Percentiles rank a stretch among this genome's conserved stretches.
Evolutionary conservation across 164 flowering plant genomes (phyloP).

Genomic region (Malania oleifera): DNA sequence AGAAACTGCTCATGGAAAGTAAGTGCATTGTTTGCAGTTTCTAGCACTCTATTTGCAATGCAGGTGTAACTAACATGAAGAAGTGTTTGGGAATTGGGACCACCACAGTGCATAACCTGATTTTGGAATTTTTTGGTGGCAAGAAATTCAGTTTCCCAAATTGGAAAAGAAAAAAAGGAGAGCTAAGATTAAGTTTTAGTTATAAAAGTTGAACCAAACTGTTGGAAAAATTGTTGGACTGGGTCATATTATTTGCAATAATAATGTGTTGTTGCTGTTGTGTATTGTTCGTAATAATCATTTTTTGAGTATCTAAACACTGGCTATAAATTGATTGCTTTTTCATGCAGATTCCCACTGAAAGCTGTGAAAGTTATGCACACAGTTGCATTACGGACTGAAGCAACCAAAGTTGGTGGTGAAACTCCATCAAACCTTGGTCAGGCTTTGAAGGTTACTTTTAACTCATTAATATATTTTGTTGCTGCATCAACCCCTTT

Average conservation of each 20-base stretch:
- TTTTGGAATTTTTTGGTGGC: too few relatives aligned
- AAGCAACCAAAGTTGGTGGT: slow-evolving; percentile 65
- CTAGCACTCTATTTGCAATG: not conserved
- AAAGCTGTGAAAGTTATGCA: slow-evolving; percentile 97
- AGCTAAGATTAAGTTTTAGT: too few relatives aligned
- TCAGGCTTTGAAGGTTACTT: slow-evolving; percentile 76
- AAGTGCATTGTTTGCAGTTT: slow-evolving; percentile 19
- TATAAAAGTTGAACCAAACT: too few relatives aligned
- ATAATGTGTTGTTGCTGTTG: too few relatives aligned
- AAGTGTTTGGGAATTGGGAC: not conserved
- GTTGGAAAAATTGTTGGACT: too few relatives aligned
- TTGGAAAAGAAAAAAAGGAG: too few relatives aligned
- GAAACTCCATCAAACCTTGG: slow-evolving; percentile 69
- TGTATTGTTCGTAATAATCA: too few relatives aligned
- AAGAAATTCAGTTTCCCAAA: too few relatives aligned
- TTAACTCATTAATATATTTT: not conserved
- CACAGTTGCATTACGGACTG: slow-evolving; percentile 87
- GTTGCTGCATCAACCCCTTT: not conserved
- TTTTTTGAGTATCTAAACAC: too few relatives aligned
- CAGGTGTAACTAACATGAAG: not conserved
- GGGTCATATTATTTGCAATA: too few relatives aligned
- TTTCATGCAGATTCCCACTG: slow-evolving; percentile 73
- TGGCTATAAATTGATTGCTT: slow-evolving; percentile 5
- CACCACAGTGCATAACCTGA: not conserved
- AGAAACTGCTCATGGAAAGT: slow-evolving; percentile 96